Conservation (phyloP, 352 stramenopile genomes). For the Thalassiosira mediterranea region DNA sequence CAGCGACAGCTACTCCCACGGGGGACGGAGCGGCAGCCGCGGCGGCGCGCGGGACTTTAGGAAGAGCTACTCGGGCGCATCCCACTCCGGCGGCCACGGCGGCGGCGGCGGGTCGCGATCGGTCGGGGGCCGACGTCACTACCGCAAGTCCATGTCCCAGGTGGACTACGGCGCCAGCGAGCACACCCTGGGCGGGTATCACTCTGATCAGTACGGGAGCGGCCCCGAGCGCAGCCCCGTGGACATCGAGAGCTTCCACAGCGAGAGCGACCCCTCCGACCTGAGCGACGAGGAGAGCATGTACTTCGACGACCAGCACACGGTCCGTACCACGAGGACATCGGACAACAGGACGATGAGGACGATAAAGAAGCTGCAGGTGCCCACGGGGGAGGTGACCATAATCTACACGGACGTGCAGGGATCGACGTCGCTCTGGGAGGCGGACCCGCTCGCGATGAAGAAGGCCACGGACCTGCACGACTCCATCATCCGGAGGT, state of each 20-base stretch:
- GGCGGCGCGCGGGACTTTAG: no score
- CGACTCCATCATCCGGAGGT: constrained; percentile 22
- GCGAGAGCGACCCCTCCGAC: constrained; percentile 14
- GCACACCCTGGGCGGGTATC: no score
- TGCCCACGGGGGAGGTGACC: constrained; percentile 23
- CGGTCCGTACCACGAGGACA: no score
- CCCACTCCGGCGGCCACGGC: no score
- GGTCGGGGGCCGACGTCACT: no score
- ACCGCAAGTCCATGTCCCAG: no score
- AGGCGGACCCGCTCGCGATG: constrained; percentile 18
- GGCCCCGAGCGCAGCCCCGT: not conserved
- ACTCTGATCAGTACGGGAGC: not conserved
- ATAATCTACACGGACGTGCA: constrained; percentile 34
- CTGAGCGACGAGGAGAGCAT: constrained; percentile 30
- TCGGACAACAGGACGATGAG: constrained; percentile 35
- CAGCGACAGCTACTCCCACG: no score
- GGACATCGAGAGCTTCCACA: not conserved
- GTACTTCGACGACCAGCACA: constrained; percentile 17
- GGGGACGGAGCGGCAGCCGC: no score
- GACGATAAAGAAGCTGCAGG: constrained; percentile 20
- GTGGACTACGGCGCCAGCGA: no score
- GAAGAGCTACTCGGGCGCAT: no score
- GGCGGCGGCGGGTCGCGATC: no score
- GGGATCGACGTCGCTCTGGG: constrained; percentile 26
- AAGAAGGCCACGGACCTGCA: constrained; percentile 20